A percentile compares a stretch with the other conserved stretches of the same genome.
phyloP scores from a whole-genome alignment of 345 rosid species.

The Syzygium aromaticum region DNA sequence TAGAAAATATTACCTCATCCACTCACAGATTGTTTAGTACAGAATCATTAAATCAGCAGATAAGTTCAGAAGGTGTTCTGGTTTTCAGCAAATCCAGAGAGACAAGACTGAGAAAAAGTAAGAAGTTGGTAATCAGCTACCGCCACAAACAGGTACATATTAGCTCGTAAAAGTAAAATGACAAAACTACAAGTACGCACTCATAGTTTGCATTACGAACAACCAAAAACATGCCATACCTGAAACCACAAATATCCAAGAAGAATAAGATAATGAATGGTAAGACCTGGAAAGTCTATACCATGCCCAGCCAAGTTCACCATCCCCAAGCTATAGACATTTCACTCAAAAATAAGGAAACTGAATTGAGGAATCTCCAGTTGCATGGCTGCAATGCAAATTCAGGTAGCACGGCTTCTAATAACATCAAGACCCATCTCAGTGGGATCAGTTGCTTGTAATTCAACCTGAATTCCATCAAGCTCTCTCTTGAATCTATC shows the following conservation, averaged over 20 bases:
- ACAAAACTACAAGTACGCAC: background rate
- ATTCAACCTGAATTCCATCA: constrained; percentile 27
- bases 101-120: background rate
- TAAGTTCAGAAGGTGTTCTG: background rate
- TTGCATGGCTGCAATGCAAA: background rate
- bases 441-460: constrained; percentile 28
- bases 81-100: background rate
- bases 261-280: background rate
- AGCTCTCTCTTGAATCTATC: constrained; percentile 30
- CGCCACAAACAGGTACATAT: constrained; percentile 1
- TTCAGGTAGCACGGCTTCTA: constrained; percentile 29
- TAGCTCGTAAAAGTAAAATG: background rate
- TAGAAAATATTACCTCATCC: background rate
- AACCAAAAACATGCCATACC: background rate
- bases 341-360: constrained; percentile 8
- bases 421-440: constrained; percentile 31
- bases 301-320: constrained; percentile 6
- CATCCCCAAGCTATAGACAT: constrained; percentile 16
- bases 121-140: constrained; percentile 1
- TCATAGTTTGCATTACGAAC: background rate
- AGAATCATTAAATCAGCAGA: background rate
- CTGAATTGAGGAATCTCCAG: background rate
- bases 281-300: constrained; percentile 4
- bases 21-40: background rate
- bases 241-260: background rate